Conservation (phyloP, 176 grass and related monocot genomes). For the Elaeis guineensis region DNA sequence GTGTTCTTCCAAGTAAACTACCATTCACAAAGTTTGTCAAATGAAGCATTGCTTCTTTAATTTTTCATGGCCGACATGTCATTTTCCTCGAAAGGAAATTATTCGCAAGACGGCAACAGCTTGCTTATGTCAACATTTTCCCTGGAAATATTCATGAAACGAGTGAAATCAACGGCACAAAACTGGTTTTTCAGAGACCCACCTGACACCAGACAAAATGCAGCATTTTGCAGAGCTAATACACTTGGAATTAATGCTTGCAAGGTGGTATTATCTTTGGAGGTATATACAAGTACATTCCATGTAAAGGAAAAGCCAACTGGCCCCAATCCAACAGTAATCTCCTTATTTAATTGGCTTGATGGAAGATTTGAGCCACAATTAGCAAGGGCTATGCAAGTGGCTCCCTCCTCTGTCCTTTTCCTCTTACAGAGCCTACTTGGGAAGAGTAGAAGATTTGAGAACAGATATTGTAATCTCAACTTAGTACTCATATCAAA, state of each 20-base stretch:
- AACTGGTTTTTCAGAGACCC: constrained; percentile 23
- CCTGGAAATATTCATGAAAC: neutral
- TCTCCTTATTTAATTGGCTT: constrained; percentile 1
- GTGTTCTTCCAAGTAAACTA: too few species aligned
- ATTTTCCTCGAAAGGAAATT: too few species aligned
- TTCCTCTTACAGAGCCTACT: neutral
- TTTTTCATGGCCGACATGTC: too few species aligned
- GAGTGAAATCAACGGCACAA: constrained; percentile 46
- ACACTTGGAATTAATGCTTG: neutral
- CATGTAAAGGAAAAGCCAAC: neutral
- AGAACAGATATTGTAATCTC: constrained; percentile 13
- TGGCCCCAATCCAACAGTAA: neutral
- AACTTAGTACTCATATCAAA: neutral
- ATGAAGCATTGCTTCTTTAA: too few species aligned
- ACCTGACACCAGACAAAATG: constrained; percentile 20
- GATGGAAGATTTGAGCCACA: constrained; percentile 2
- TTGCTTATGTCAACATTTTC: too few species aligned
- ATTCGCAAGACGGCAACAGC: too few species aligned
- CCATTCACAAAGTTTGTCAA: too few species aligned
- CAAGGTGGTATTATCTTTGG: neutral
- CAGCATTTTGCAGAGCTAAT: constrained; percentile 2
- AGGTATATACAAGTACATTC: neutral
- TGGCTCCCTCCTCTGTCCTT: constrained; percentile 7
- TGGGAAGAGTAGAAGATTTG: neutral
- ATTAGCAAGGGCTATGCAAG: neutral